Conservation (phyloP, 176 grass and related monocot genomes). For the Carex kokanica region DNA sequence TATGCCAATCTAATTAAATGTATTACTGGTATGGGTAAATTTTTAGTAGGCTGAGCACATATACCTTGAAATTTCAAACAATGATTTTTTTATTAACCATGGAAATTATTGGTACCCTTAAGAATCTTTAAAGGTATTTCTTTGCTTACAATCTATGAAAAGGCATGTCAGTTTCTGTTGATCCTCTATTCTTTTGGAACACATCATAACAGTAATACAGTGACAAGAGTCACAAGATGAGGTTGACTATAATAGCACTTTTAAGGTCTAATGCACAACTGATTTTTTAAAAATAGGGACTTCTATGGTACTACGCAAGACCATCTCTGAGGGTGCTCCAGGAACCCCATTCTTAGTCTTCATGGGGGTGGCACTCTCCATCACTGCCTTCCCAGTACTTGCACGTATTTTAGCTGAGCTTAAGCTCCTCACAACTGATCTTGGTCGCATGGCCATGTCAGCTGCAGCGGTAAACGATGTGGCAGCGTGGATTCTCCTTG, state of each 20-base stretch:
- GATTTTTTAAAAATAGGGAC: constrained; percentile 15
- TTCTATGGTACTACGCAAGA: constrained; percentile 27
- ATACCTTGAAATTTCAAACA: not conserved
- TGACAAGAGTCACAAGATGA: not conserved
- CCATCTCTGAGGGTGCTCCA: constrained; percentile 22
- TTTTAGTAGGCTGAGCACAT: not conserved
- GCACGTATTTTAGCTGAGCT: constrained; percentile 35
- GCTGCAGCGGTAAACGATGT: constrained; percentile 37
- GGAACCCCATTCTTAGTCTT: constrained; percentile 34
- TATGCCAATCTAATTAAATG: not conserved
- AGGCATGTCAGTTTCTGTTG: not conserved
- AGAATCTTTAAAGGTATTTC: not conserved
- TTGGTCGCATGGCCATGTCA: constrained; percentile 41
- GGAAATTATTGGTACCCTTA: not conserved
- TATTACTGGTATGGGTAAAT: not conserved
- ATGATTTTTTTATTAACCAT: not conserved
- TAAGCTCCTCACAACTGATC: constrained; percentile 38
- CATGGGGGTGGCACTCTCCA: constrained; percentile 38
- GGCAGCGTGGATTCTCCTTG: constrained; percentile 34
- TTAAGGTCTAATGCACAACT: not conserved
- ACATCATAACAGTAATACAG: not conserved
- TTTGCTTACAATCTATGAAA: not conserved
- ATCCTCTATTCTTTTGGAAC: not conserved
- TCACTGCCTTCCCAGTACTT: constrained; percentile 35
- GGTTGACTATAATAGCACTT: not conserved